Evolutionary conservation across 148 eudicot species (phyloP), one percentile per base, ranked within the genome.

Genomic region (Chenopodium formosanum): DNA sequence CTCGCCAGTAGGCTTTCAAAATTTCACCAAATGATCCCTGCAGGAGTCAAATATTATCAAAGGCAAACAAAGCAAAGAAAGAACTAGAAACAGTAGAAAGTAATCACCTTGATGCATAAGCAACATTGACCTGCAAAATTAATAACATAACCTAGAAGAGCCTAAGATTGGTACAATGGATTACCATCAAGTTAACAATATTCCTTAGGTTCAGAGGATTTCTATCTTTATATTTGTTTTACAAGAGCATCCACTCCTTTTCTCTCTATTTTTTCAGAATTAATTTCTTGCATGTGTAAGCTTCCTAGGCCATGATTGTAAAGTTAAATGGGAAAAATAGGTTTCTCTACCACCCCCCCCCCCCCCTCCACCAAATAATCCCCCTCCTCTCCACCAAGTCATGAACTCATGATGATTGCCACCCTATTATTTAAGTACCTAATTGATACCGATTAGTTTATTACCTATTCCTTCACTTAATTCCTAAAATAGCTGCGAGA

Each of bases 1-100:
- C 98, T 73, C 99, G 94, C 99, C 99, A 96, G 79, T 85, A 52
- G 75, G 97, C 98, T 92, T 91, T 94, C 88, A 96, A 68, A 79
- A 96, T 96, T 90, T 96, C 99, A 79, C 99, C 99, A 85, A 96
- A 96, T 77, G 99, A 96, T 10, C 99, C 99, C 99, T 96, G 86
- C 40, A 78, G 83, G 63, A 81, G 79, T 84, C 58, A 80, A 37
- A 46, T 83, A 32, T 76, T 32, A 81, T 75, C 70, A 84, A 80
- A 82, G 80, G 73, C 48, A 81, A 40, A 72, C 56, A 81, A 44
- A 44, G 1, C n/a, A 53, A 37, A 22, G 22, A 60, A 48, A 48
- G 23, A n/a, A 58, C 29, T 71, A 19, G n/a, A 25, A 25, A 25
- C 25, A 25, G 25, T 25, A 25, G 25, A 34, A 75, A 44, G 58